Evolutionary conservation across 2,329 filamentous ascomycete genomes (phyloP), one percentile per base, ranked within the genome.

Genomic region (Penicillium occitanis): DNA sequence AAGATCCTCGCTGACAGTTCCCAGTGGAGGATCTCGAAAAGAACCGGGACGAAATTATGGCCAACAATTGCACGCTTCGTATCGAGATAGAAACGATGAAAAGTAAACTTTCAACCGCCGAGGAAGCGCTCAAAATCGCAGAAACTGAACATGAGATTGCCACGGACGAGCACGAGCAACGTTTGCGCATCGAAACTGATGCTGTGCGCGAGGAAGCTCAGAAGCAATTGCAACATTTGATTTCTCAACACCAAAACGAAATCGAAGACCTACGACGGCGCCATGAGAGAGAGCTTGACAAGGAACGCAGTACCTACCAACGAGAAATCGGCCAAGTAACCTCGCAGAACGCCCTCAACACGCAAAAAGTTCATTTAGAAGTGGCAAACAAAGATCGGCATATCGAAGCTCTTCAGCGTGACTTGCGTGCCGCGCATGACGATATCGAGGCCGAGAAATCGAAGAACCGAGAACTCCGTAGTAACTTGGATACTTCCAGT

Each of bases 81-180:
- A 82, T 83, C n/a, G 90, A 96, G 67, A 78, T 96, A 66, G 87
- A 91, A 65, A 83, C 85, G 2, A 79, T 83, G 60, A 88, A 81
- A 73, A 83, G 79, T 69, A 87, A 80, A 68, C 80, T 86, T 70
- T 75, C 77, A 25, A 77, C 80, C 0, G 77, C 83, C 1, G 85
- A 83, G 64, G 74, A 79, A 59, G 80, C 81, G 28, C 75, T 85
- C 22, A 83, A 86, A 44, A 83, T 86, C 68, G 80, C 83, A 13
- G 79, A 82, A 67, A 80, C 85, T 67, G 81, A 81, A 50, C 80
- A 84, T 53, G 80, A 84, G 60, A 83, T 83, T 58, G 81, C 83
- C 66, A 74, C 83, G 50, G 86, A 85, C 69, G 85, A 84, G 58
- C 70, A 83, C 61, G 78, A 81, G 62, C 80, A 85, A 62, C 85